A percentile compares a stretch with the other conserved stretches of the same genome.
Evolutionary conservation across 2,329 filamentous ascomycete genomes (phyloP).

Genomic region (Aspergillus sp.): DNA sequence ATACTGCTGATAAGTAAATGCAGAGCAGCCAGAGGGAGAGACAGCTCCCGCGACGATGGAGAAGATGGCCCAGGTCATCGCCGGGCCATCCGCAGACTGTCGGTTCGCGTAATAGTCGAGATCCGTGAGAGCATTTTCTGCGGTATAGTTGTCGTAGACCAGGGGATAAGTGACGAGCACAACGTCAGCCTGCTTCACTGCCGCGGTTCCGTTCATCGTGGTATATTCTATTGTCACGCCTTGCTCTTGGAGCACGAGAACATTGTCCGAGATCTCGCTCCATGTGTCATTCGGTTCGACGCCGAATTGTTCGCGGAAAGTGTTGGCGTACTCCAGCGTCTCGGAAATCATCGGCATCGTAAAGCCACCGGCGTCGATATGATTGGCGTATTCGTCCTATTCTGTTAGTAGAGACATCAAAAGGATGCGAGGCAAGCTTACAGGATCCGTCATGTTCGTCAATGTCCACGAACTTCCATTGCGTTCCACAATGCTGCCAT

Average conservation of each 20-base stretch:
- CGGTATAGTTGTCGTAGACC: constrained; percentile 61
- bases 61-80: constrained; percentile 75
- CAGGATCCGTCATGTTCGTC: constrained; percentile 73
- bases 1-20: constrained; percentile 69
- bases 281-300: constrained; percentile 61
- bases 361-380: constrained; percentile 69
- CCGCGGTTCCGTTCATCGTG: constrained; percentile 68
- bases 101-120: constrained; percentile 72
- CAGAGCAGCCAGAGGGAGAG: constrained; percentile 68
- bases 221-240: constrained; percentile 68
- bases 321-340: constrained; percentile 61
- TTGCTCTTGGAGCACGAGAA: constrained; percentile 61
- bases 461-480: constrained; percentile 61
- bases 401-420: background rate
- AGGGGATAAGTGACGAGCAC: constrained; percentile 69
- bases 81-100: constrained; percentile 69
- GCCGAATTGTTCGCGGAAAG: constrained; percentile 61
- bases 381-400: constrained; percentile 70
- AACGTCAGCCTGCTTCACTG: constrained; percentile 73
- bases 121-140: constrained; percentile 56
- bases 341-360: constrained; percentile 66
- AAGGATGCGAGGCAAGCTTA: constrained; percentile 36
- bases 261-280: constrained; percentile 59
- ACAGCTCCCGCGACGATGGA: constrained; percentile 69
- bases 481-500: constrained; percentile 61